Percentiles rank a stretch among this genome's conserved stretches.
Evolutionary conservation across 2,329 filamentous ascomycete species (phyloP).

Genomic region (Tothia fuscella): DNA sequence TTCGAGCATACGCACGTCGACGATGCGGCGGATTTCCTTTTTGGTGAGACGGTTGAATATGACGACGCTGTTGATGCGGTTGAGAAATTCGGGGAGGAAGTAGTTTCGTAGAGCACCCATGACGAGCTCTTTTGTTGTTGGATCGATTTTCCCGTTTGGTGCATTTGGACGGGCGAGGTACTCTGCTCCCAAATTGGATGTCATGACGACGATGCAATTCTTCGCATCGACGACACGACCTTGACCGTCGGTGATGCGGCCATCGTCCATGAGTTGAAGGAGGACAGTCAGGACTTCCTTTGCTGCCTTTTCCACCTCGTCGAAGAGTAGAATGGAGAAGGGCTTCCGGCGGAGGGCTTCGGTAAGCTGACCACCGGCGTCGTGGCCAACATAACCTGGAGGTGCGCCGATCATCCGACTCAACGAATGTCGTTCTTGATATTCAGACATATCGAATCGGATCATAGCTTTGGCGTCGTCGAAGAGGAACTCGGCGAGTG

Average conservation of each 20-base stretch:
- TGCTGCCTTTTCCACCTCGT: slow-evolving; percentile 96
- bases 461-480: slow-evolving; percentile 97
- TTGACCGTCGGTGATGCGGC: slow-evolving; percentile 95
- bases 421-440: slow-evolving; percentile 90
- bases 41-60: slow-evolving; percentile 96
- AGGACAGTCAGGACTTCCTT: slow-evolving; percentile 96
- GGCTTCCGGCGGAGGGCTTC: slow-evolving; percentile 87
- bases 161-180: slow-evolving; percentile 71
- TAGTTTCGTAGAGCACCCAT: slow-evolving; percentile 86
- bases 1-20: slow-evolving; percentile 76
- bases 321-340: slow-evolving; percentile 95
- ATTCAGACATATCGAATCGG: slow-evolving; percentile 98
- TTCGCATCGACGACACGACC: slow-evolving; percentile 86
- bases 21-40: slow-evolving; percentile 85
- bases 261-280: slow-evolving; percentile 98
- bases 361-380: slow-evolving; percentile 89
- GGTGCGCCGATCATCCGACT: slow-evolving; percentile 97
- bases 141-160: slow-evolving; percentile 75
- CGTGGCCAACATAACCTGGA: slow-evolving; percentile 92
- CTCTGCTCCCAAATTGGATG: slow-evolving; percentile 91
- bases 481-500: slow-evolving; percentile 93
- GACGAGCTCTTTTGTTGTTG: slow-evolving; percentile 74
- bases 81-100: slow-evolving; percentile 97
- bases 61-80: slow-evolving; percentile 89
- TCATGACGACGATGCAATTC: slow-evolving; percentile 99